A percentile compares a stretch with the other conserved stretches of the same genome.
phyloP scores from a whole-genome alignment of 1,284 basidiomycete species.

The Rhodotorula sp. region DNA sequence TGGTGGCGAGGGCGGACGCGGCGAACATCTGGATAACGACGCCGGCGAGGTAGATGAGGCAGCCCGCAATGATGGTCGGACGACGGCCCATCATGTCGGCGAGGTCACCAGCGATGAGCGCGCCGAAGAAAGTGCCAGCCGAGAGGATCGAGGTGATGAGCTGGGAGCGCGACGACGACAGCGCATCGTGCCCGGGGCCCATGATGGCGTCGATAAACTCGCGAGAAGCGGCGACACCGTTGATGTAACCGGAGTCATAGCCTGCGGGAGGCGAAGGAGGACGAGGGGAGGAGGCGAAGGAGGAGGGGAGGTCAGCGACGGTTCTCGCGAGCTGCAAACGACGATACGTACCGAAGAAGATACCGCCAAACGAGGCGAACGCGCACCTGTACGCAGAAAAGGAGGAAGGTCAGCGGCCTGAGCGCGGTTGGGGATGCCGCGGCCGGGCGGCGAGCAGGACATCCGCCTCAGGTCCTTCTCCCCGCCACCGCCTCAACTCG shows the following conservation, averaged over 20 bases:
- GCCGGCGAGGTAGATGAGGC: conserved; percentile 53
- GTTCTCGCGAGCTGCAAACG: no score
- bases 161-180: conserved; percentile 17
- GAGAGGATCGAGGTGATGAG: conserved; percentile 38
- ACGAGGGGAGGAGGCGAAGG: no score
- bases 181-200: conserved; percentile 20
- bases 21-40: conserved; percentile 51
- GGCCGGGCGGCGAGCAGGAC: background rate
- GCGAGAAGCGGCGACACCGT: conserved; percentile 40
- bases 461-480: background rate
- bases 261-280: background rate
- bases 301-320: no score
- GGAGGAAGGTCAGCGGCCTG: conserved; percentile 13
- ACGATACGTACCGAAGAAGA: conserved; percentile 29
- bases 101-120: conserved; percentile 34
- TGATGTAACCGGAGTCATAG: conserved; percentile 43
- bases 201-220: conserved; percentile 41
- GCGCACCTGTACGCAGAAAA: conserved; percentile 31
- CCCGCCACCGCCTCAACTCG: background rate
- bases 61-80: conserved; percentile 48
- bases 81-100: conserved; percentile 36
- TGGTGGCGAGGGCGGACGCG: conserved; percentile 50
- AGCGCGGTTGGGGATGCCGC: background rate
- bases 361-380: conserved; percentile 45
- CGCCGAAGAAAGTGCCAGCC: conserved; percentile 34